Evolutionary conservation across 2,329 filamentous ascomycete species (phyloP).

Genomic region (Xylariaceae sp.): DNA sequence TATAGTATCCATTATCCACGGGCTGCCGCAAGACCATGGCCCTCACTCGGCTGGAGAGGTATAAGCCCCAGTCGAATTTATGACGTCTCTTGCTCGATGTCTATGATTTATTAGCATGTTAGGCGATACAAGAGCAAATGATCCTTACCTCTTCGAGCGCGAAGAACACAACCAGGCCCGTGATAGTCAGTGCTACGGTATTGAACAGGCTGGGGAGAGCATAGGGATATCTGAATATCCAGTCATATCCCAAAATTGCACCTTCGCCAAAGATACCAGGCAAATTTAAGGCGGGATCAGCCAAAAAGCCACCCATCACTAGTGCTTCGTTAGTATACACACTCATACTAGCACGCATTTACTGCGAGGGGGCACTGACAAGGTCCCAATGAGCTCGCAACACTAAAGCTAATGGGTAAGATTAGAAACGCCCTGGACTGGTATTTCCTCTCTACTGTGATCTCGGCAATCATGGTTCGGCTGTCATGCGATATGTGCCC

Average conservation of each 20-base stretch:
- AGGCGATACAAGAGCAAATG: background rate
- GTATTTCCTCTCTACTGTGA: slow-evolving; percentile 54
- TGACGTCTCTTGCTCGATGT: slow-evolving; percentile 53
- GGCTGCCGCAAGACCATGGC: slow-evolving; percentile 38
- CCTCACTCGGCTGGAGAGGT: slow-evolving; percentile 44
- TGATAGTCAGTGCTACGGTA: slow-evolving; percentile 62
- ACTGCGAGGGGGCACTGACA: slow-evolving; percentile 38
- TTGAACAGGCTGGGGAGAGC: slow-evolving; percentile 73
- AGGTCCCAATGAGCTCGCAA: slow-evolving; percentile 53
- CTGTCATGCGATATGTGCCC: slow-evolving; percentile 28
- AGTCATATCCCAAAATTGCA: slow-evolving; percentile 63
- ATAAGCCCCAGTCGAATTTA: slow-evolving; percentile 53
- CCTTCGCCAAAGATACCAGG: slow-evolving; percentile 67
- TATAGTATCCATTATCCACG: slow-evolving; percentile 40
- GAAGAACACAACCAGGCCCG: slow-evolving; percentile 62
- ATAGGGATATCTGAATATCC: slow-evolving; percentile 71
- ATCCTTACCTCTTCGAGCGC: slow-evolving; percentile 67
- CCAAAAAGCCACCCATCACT: slow-evolving; percentile 70
- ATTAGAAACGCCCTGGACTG: slow-evolving; percentile 55
- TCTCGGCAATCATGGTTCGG: slow-evolving; percentile 56
- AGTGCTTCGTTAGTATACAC: slow-evolving; percentile 16
- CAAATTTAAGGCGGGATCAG: slow-evolving; percentile 68
- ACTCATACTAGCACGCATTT: background rate
- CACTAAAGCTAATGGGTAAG: slow-evolving; percentile 55
- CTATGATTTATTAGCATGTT: slow-evolving; percentile 36